Evolutionary conservation across 176 grass and related monocot genomes (phyloP), one percentile per base, ranked within the genome.

Genomic region (Oryza australiensis): DNA sequence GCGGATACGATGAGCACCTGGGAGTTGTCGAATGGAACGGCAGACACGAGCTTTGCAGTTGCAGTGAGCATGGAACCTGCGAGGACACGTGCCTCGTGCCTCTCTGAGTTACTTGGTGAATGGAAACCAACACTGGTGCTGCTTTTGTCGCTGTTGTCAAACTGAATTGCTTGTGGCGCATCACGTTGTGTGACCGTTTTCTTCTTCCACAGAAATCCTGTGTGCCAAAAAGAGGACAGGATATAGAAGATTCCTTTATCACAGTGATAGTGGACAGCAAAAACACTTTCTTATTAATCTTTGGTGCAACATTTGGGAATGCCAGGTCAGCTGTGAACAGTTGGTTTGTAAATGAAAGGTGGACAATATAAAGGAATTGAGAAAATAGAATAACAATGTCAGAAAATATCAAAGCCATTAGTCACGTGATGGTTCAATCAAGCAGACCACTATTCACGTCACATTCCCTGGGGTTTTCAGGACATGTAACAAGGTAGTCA

Each of bases 11-110:
- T 84, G 48, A 98, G 88, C 15, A 93, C 86, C 68, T 41, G 91
- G 18, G 95, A 76, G 7, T 91, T 91, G 64, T 93, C 83, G 34
- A 95, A 98, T 80, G 92, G 88, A 89, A 71, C 73, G 57, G 92
- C 23, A 18, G 79, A 65, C 5, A 37, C 29, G 8, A 95, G 88
- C 81, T 95, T 83, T 28, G 89, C 84, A 49, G 81, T 91, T 68
- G 95, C 95, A 75, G 68, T 64, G 18, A 98, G 85, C 86, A 89
- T 76, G 62, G 78, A 89, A 64, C 92, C 95, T 7, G 69, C 63
- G 41, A 75, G 68, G 0, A 94, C 82, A 62, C 76, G 76, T 6
- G 60, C 71, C 40, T 68, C 22, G 26, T 64, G 6, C 60, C 64
- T 80, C 45, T 75, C 63, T 60, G 49, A 53, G 55, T 72, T 33